Evolutionary conservation across 345 rosid genomes (phyloP).

Genomic region (Salix koriyanagi): DNA sequence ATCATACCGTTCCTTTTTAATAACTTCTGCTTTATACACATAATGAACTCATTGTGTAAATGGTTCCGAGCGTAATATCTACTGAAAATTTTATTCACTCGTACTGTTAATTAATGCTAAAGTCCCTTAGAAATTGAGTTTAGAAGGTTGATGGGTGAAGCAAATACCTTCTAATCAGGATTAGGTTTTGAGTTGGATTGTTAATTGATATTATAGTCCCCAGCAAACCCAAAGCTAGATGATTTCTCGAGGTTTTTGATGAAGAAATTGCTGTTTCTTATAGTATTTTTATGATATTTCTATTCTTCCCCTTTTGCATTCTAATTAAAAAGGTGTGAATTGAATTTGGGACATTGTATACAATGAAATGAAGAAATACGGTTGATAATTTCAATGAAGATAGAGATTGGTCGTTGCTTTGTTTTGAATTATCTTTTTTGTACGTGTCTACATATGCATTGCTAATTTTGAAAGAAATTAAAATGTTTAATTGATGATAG

Average conservation of each 20-base stretch:
- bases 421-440: neutral
- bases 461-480: neutral
- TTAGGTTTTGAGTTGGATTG: neutral
- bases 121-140: neutral
- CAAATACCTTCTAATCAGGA: neutral
- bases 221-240: neutral
- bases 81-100: neutral
- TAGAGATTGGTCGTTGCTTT: neutral
- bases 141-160: neutral
- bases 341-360: neutral
- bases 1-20: neutral
- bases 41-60: neutral
- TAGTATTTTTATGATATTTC: neutral
- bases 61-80: neutral
- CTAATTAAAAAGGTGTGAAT: too few relatives aligned
- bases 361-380: neutral
- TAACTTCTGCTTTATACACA: neutral
- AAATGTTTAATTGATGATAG: neutral
- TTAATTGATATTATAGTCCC: neutral
- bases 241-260: neutral
- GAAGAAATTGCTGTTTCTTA: neutral
- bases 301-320: neutral
- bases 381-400: too few relatives aligned
- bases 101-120: neutral
- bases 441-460: neutral